Percentiles rank a stretch among this genome's conserved stretches.
Evolutionary conservation across 768 basidiomycete genomes (phyloP).

Genomic region (Rhizopogon vinicolor): DNA sequence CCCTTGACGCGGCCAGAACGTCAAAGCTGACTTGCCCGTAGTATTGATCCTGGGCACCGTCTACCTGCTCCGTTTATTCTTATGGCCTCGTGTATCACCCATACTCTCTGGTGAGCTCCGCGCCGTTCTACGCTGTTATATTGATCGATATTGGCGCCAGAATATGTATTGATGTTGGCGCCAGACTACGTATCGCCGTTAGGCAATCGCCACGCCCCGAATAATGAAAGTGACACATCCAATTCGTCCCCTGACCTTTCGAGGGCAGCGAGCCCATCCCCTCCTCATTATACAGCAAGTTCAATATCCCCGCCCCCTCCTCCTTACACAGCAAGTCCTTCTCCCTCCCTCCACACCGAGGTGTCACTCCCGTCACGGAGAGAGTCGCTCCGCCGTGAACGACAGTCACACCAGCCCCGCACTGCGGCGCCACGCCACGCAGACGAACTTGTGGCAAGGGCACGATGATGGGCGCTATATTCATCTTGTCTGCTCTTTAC

Average conservation of each 20-base stretch:
- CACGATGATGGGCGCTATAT: not conserved
- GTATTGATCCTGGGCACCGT: not conserved
- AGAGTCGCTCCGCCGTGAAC: not conserved
- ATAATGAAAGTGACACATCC: not conserved
- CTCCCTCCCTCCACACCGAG: no score
- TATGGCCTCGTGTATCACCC: not conserved
- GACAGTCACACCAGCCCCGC: no score
- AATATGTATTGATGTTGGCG: no score
- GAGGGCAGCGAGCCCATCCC: not conserved
- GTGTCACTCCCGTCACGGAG: not conserved
- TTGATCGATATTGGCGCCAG: not conserved
- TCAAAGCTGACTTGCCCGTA: not conserved
- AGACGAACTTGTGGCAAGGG: not conserved
- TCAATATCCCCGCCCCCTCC: no score
- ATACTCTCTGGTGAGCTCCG: not conserved
- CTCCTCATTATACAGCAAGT: not conserved
- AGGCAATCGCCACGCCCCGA: not conserved
- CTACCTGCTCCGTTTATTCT: not conserved
- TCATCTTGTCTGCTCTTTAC: no score
- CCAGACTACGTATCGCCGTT: no score
- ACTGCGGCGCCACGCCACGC: not conserved
- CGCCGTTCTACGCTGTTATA: not conserved
- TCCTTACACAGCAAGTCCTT: no score
- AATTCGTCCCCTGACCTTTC: not conserved
- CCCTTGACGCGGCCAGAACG: not conserved